phyloP scores from a whole-genome alignment of 768 basidiomycete species.

The Bullera alba region DNA sequence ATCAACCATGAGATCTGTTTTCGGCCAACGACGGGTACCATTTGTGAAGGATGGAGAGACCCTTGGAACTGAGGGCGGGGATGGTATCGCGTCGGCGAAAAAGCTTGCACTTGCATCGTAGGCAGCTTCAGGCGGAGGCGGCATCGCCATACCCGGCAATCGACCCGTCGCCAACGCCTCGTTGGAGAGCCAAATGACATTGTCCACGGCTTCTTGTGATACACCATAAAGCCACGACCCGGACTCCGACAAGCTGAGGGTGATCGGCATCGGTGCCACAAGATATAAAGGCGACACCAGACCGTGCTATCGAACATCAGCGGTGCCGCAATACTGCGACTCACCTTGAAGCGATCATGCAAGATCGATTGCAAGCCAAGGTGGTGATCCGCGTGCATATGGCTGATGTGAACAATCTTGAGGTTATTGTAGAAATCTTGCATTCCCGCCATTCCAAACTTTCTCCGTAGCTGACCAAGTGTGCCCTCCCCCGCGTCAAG shows the following conservation, averaged over 20 bases:
- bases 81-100: too few species aligned
- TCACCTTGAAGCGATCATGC: conserved; percentile 61
- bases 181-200: conserved; percentile 23
- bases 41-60: not conserved
- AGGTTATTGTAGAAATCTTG: conserved; percentile 56
- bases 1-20: not conserved
- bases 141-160: too few species aligned
- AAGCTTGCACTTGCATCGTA: too few species aligned
- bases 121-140: too few species aligned
- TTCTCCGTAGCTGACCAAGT: conserved; percentile 75
- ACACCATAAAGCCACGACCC: conserved; percentile 67
- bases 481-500: conserved; percentile 90
- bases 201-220: conserved; percentile 19
- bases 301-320: conserved; percentile 17
- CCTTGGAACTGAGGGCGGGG: too few species aligned
- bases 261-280: conserved; percentile 47
- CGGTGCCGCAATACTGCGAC: conserved; percentile 17
- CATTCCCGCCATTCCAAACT: conserved; percentile 54
- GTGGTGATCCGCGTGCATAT: conserved; percentile 90
- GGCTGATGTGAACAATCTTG: conserved; percentile 76
- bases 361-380: conserved; percentile 71
- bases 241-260: conserved; percentile 57
- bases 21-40: not conserved
- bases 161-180: conserved; percentile 1
- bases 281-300: conserved; percentile 53